Percentiles rank a stretch among this genome's conserved stretches.
Conservation (phyloP, 2,329 filamentous ascomycete species). For the Penicillium paneum region DNA sequence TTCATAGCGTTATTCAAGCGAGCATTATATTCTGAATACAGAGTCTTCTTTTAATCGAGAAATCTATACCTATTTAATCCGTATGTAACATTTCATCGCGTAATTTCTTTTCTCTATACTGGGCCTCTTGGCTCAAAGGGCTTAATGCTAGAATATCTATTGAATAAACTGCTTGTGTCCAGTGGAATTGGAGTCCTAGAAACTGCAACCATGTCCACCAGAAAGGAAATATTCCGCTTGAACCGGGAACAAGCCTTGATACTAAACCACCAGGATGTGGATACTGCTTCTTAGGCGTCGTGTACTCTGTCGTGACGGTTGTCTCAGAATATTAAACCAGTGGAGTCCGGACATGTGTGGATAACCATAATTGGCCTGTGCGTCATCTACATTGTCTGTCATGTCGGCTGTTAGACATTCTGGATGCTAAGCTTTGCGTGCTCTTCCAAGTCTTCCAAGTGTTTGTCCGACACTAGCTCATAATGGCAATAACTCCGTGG, state of each 20-base stretch:
- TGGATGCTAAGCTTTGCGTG: not conserved
- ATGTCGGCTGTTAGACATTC: not conserved
- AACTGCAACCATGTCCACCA: not conserved
- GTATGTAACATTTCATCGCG: not conserved
- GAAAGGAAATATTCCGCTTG: not conserved
- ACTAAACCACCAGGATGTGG: not conserved
- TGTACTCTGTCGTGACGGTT: not conserved
- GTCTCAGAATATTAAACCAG: not conserved
- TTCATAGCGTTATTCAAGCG: slow-evolving; percentile 6
- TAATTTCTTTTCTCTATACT: not conserved
- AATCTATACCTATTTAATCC: not conserved
- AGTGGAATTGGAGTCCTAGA: not conserved
- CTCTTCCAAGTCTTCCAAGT: not conserved
- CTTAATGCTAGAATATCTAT: not conserved
- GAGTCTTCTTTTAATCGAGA: not conserved
- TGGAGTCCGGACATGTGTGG: not conserved
- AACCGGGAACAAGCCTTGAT: not conserved
- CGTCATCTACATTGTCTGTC: not conserved
- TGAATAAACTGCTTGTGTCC: not conserved
- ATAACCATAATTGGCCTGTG: not conserved
- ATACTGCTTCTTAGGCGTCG: not conserved
- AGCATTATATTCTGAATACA: not conserved
- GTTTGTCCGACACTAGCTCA: not conserved
- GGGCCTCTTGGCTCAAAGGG: not conserved
- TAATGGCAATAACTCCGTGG: not conserved